Evolutionary conservation across 371 early-diverging fungal species (phyloP), one percentile per base, ranked within the genome.

Genomic region (Mucor racemosus): DNA sequence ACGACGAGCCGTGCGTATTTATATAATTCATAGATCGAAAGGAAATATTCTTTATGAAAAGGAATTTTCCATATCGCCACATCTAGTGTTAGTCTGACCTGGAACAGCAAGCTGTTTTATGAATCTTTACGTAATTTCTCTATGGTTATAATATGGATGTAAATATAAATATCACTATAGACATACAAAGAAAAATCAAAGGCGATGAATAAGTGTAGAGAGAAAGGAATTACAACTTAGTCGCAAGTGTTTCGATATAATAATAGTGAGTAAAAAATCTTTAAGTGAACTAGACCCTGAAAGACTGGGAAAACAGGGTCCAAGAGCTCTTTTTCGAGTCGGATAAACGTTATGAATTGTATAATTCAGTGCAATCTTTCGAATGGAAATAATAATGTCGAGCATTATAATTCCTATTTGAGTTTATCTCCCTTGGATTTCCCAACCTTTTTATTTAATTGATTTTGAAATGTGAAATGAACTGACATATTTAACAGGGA

Each of bases 1-100:
- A 46, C 46, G 46, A 46, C 46, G 9, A 46, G 46, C 46, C 46
- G 46, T 46, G 46, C 46, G 46, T 46, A 46, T 46, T 46, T 46
- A 46, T 46, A 19, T 46, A n/a, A 19, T 19, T 17, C 1, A 46
- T 46, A 46, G 46, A 46, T 46, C 46, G 19, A 46, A 46, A 17
- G 19, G 46, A 46, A 46, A 19, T 46, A 19, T 46, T 46, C 19
- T 46, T 46, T 46, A 19, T 10, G 46, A 46, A 46, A 46, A 46
- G 17, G 46, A 46, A 46, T 46, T 46, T 44, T 46, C 46, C 17
- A 46, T 46, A 19, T 46, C 17, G 17, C 19, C 17, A 19, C 46
- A 46, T 46, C 10, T 10, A 19, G 10, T 46, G 9, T 4, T 3
- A 2, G 19, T 19, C 0, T 10, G 17, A 5, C 9, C 19, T 46